phyloP scores from a whole-genome alignment of 1,284 basidiomycete genomes.

The Papiliotrema fonsecae region DNA sequence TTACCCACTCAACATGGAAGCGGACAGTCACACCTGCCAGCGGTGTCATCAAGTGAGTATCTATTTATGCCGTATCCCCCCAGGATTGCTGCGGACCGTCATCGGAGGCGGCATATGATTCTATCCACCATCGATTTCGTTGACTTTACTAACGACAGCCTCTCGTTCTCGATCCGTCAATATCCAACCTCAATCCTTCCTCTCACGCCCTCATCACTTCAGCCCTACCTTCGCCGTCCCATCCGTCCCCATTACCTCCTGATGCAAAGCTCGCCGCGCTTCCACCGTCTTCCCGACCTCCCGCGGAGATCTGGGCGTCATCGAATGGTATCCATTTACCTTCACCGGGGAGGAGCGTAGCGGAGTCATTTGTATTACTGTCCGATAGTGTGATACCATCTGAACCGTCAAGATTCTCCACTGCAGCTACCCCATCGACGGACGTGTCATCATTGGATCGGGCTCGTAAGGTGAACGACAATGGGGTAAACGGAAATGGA shows the following conservation, averaged over 20 bases:
- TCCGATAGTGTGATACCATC: conserved; percentile 69
- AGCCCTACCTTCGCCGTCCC: conserved; percentile 54
- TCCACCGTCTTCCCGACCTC: conserved; percentile 52
- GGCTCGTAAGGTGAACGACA: too few species aligned
- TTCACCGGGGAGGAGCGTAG: conserved; percentile 41
- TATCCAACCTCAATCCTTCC: conserved; percentile 62
- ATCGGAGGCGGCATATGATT: too few species aligned
- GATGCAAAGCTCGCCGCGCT: conserved; percentile 57
- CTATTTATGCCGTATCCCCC: background rate
- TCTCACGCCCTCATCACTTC: conserved; percentile 58
- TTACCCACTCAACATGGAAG: too few species aligned
- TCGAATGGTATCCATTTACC: conserved; percentile 57
- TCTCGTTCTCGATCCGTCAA: conserved; percentile 77
- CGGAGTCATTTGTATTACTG: conserved; percentile 83
- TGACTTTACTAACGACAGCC: too few species aligned
- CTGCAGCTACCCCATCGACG: background rate
- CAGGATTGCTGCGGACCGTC: background rate
- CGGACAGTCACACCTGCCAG: conserved; percentile 2
- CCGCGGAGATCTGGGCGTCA: conserved; percentile 49
- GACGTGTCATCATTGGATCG: too few species aligned
- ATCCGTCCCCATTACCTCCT: conserved; percentile 46
- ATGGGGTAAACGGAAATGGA: too few species aligned
- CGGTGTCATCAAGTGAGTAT: conserved; percentile 6
- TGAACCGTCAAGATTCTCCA: conserved; percentile 22
- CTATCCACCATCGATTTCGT: too few species aligned